Evolutionary conservation across 305 asterid genomes (phyloP), one percentile per base, ranked within the genome.

Genomic region (Fraxinus sp.): DNA sequence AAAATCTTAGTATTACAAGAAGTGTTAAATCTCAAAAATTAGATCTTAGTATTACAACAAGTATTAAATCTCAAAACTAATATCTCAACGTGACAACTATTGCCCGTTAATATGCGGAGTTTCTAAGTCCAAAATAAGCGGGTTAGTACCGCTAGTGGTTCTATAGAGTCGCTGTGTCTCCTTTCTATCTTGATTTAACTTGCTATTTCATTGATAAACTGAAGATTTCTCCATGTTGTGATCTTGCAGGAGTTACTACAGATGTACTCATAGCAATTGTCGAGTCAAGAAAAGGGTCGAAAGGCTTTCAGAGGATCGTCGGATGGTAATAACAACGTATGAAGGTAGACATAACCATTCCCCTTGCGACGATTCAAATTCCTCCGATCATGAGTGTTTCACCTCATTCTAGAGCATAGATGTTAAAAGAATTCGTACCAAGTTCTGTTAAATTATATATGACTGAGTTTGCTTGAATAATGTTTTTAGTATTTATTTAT

Each of bases 301-400:
- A 87, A 74, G 99, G 75, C 89, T 95, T 9, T 94, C 99, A 1
- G 99, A 95, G 80, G 99, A 95, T 86, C 91, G 95, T 57, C 83
- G 97, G 59, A 95, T 95, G 99, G 99, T 95, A 3, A 95, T 95
- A 49, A 95, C 99, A 32, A 95, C 99, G 20, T 94, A 95, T 72
- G 99, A 95, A 92, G 99, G 99, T 66, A 80, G 99, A 68, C 99
- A 95, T 88, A 94, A 90, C 88, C 99, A 95, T 85, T 81, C 97
- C 74, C 99, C 99, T 7, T 91, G 90, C 71, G 97, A 93, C 83
- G 97, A 94, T 26, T 91, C 97, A 10, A 95, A 93, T 88, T 93
- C 99, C 37, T 87, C 94, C 2, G 97, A 95, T 20, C 93, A 90
- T 33, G 99, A 94, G 80, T 90, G 98, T 83, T 93, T 92, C 90